Percentiles rank a stretch among this genome's conserved stretches.
Evolutionary conservation across 2,329 filamentous ascomycete genomes (phyloP).

Genomic region (Bipolaris gigantea): DNA sequence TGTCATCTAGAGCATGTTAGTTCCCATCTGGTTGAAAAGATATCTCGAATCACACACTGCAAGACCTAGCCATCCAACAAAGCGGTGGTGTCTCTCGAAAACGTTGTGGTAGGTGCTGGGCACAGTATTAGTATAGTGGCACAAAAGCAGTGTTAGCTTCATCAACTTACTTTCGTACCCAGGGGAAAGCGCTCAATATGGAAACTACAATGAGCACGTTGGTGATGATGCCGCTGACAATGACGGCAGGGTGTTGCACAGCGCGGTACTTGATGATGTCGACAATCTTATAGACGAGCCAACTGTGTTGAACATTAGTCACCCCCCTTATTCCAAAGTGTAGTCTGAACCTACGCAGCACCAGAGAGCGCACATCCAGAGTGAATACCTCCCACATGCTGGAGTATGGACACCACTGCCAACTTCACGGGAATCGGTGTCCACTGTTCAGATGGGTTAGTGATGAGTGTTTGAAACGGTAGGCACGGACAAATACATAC

Average conservation of each 20-base stretch:
- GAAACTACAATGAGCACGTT: constrained; percentile 43
- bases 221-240: constrained; percentile 39
- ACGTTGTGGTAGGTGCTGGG: constrained; percentile 41
- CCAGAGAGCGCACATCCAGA: constrained; percentile 42
- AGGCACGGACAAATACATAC: constrained; percentile 17
- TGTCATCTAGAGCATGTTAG: constrained; percentile 32
- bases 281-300: constrained; percentile 41
- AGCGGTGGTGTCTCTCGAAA: constrained; percentile 42
- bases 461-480: background rate
- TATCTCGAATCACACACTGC: constrained; percentile 25
- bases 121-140: constrained; percentile 15
- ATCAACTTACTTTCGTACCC: constrained; percentile 39
- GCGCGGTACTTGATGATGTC: constrained; percentile 40
- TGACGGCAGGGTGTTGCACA: constrained; percentile 36
- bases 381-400: constrained; percentile 42
- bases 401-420: constrained; percentile 36
- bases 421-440: constrained; percentile 36
- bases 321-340: background rate
- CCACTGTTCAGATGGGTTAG: constrained; percentile 28
- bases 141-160: background rate
- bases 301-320: constrained; percentile 25
- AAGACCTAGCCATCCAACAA: constrained; percentile 42
- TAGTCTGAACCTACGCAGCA: constrained; percentile 28
- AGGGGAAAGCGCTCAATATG: constrained; percentile 40
- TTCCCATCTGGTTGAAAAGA: background rate